Base-by-base conservation (phyloP, 2,329 filamentous ascomycete species). In the Fusarium palustre region DNA sequence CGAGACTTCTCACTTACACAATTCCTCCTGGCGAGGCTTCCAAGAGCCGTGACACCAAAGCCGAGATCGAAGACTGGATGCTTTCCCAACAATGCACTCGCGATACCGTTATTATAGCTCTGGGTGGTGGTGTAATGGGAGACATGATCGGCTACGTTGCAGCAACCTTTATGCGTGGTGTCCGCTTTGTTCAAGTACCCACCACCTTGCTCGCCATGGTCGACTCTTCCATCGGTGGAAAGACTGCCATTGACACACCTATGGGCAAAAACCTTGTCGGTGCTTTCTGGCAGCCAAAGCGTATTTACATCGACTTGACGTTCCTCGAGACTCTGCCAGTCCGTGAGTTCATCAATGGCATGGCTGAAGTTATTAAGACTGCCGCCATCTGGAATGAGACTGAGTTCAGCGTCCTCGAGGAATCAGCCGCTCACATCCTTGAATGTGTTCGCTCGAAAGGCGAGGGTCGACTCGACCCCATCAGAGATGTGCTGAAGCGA, bases 131-230 rank as follows among this genome's bases (percentile, higher is more conserved):
- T 60, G 96, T 99, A 65, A 97, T 99, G 80, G 96, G 96, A 33
- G 96, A 99, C 80, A 92, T 99, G 91, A 94, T 97, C 68, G 96
- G 96, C 54, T 99, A 97, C 78, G 94, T 98, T 53, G 96, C 96
- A 24, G 94, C 96, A 39, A 99, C 96, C 38, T 99, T 98, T 82
- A 99, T 99, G 96, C 91, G 96, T 72, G 96, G 96, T 58, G 91
- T 99, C 67, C 92, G 92, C 72, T 97, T 97, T 78, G 94, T 97
- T 42, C 96, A 99, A 81, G 94, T 99, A 47, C 96, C 96, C 2
- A 99, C 96, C 12, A 97, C 94, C 1, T 85, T 99, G 59, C 86
- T 99, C 55, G 90, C 96, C 69, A 99, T 99, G 96, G 96, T 99
- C 42, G 96, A 99, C 81, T 98, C 95, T 46, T 97, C 94, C 38